Base-by-base conservation (phyloP, 2,329 filamentous ascomycete species). In the Pseudogymnoascus sp. region DNA sequence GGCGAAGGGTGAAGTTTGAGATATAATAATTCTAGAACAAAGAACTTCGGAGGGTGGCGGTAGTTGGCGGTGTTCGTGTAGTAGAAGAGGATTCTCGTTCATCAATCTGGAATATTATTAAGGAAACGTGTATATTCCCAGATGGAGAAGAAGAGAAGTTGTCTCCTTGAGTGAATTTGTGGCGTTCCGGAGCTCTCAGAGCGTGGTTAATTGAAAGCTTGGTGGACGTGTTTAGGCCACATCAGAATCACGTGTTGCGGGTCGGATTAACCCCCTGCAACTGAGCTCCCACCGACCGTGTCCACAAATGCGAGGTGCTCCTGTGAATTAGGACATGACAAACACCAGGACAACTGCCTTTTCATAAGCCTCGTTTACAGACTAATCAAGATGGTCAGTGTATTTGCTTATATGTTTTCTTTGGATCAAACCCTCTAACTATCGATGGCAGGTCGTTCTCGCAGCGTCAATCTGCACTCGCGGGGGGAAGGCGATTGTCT, bases 401-500 rank as follows among this genome's bases (percentile, higher is more conserved):
- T 36, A 57, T 34, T 14, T 19, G n/a, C n/a, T 16, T 36, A 21
- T 25, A 28, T n/a, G 28, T 36, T 57, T 36, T 57, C n/a, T 21
- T 19, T 36, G 51, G 25, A 34, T 21, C 51, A 21, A 36, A 36
- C 28, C 51, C 60, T 48, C 69, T 73, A 67, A 72, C 39, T 37
- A 19, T 25, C 31, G 23, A 65, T 14, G 48, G 3, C 64, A 97
- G 95, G 95, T 99, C 77, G 92, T 99, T 78, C 91, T 99, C 77
- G 95, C 93, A 78, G 95, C 95, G 74, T 98, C 95, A 74, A 97
- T 99, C 82, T 98, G 93, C 80, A 99, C 96, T 77, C 88, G 95
- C 72, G 95, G 95, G 77, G 95, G 95, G 77, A 99, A 99, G 83
- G 91, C 93, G 78, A 93, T 99, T 75, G 89, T 99, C 77, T 98